Base-by-base conservation (phyloP, 345 rosid species). In the Hypericum androsaemum region DNA sequence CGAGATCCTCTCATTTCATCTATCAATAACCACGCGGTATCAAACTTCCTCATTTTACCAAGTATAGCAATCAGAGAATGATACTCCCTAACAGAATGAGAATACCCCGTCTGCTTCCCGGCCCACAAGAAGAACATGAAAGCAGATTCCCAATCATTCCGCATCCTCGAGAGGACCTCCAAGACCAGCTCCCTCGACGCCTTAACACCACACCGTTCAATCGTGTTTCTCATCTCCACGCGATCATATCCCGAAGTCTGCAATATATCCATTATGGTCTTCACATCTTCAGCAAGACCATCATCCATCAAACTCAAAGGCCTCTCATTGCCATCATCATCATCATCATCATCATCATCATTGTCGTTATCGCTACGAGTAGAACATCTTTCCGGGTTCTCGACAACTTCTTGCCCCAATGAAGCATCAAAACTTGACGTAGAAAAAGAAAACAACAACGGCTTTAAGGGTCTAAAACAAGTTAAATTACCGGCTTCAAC, bases 71-170 rank as follows among this genome's bases (percentile, higher is more conserved):
- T 85, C 98, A 92, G 79, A 1, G 80, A 56, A 69, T 88, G 81
- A 67, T 71, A 85, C 48, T 83, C 84, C 7, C 86, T 81, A 13
- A 78, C 44, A 0, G 82, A 78, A 58, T 71, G 85, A 43, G 68
- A 52, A 63, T 88, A 82, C 52, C 65, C 81, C 0, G 69, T 75
- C 56, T 80, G 95, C 67, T 72, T 80, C 43, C 77, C 83, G 48
- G 94, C 82, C 96, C 95, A 84, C 35, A 84, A 41, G 57, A 88
- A 85, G 84, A 92, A 88, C 41, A 86, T 81, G 65, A 83, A 88
- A 0, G 96, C 84, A 11, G 79, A 80, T 63, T 81, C 88, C 98
- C 96, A 92, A 63, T 88, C 86, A 55, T 83, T 80, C 32, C 95
- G 78, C 56, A 75, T 66, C 63, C 71, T 71, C 39, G 92, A 83